phyloP scores from a whole-genome alignment of 352 stramenopile genomes.

The Phytopythium delawarense region DNA sequence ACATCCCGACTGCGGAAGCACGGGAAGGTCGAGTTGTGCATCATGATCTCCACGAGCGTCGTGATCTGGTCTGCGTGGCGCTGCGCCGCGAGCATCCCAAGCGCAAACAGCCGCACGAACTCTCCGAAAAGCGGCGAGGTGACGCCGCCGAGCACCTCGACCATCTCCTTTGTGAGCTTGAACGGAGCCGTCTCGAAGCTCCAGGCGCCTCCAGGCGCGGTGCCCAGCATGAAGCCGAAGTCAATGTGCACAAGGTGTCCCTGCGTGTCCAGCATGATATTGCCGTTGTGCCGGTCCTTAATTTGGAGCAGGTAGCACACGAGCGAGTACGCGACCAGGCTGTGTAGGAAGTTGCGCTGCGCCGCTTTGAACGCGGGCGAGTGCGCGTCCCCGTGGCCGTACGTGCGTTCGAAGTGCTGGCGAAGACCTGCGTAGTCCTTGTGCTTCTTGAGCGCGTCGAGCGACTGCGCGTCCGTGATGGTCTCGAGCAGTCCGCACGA shows the following conservation, averaged over 20 bases:
- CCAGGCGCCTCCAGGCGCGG: slow-evolving; percentile 91
- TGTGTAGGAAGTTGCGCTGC: slow-evolving; percentile 62
- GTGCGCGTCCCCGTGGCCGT: slow-evolving; percentile 53
- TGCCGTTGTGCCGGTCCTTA: slow-evolving; percentile 96
- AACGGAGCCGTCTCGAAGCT: slow-evolving; percentile 93
- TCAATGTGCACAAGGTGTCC: slow-evolving; percentile 95
- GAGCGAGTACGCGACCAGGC: slow-evolving; percentile 58
- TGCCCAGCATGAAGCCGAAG: slow-evolving; percentile 96
- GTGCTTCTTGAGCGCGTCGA: slow-evolving; percentile 94
- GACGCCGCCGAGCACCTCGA: slow-evolving; percentile 84
- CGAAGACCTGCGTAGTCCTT: slow-evolving; percentile 73
- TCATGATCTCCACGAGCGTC: slow-evolving; percentile 76
- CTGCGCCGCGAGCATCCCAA: slow-evolving; percentile 50
- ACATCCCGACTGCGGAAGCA: slow-evolving; percentile 86
- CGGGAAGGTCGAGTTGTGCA: slow-evolving; percentile 76
- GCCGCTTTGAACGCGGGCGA: slow-evolving; percentile 38
- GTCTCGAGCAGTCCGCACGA: slow-evolving; percentile 94
- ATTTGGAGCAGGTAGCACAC: slow-evolving; percentile 90
- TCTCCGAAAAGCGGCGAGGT: slow-evolving; percentile 57
- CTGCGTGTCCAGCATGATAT: slow-evolving; percentile 91
- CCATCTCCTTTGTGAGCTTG: slow-evolving; percentile 95
- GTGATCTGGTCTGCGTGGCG: slow-evolving; percentile 62
- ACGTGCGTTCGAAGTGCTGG: slow-evolving; percentile 91
- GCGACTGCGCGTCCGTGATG: slow-evolving; percentile 93
- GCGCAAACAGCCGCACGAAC: slow-evolving; percentile 58